Base-by-base conservation (phyloP, 495 filamentous ascomycete species). In the Aspergillus saccharolyticus region DNA sequence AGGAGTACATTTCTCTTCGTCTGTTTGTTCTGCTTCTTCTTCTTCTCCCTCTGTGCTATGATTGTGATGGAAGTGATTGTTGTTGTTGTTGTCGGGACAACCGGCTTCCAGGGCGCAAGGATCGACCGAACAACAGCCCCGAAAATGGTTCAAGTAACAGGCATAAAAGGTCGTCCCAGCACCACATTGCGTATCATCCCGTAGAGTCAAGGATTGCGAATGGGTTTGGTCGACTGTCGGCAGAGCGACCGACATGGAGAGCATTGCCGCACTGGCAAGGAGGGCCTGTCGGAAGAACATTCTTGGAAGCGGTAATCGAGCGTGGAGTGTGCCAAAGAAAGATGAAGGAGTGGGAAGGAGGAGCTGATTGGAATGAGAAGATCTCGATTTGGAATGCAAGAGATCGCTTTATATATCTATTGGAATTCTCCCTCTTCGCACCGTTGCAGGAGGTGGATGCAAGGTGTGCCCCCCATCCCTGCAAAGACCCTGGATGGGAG, bases 61-160 rank as follows among this genome's bases (percentile, higher is more conserved):
- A 15, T 19, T 33, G 18, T 21, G 20, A 47, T 57, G 33, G 20
- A 12, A 8, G 33, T 21, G 16, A 17, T 52, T 14, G 55, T 28
- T 8, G 18, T 51, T 17, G 16, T 42, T 55, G 42, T 45, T 28
- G 30, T 51, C 46, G 20, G 55, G 55, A 18, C 47, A 52, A 42
- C 47, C 39, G 0, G 19, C 20, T 17, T 51, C 18, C 2, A 57
- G 33, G 6, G 55, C 47, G 21, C 55, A 57, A 7, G 55, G 55
- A 42, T 57, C 55, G 14, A 57, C 47, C 16, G 55, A 52, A 44
- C 55, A 57, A 42, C 55, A 57, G 47, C 55, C 55, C 17, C 55
- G 55, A 47, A 57, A 57, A 14, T 57, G 16, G 24, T 52, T 57
- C 10, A 33, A 0, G 21, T 45, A 3, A 42, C 55, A 57, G 47